These are phyloP conservation scores for Malus asiatica DNA, from an alignment of 306 rosid genomes.

Conservation along the genomic window DNA sequence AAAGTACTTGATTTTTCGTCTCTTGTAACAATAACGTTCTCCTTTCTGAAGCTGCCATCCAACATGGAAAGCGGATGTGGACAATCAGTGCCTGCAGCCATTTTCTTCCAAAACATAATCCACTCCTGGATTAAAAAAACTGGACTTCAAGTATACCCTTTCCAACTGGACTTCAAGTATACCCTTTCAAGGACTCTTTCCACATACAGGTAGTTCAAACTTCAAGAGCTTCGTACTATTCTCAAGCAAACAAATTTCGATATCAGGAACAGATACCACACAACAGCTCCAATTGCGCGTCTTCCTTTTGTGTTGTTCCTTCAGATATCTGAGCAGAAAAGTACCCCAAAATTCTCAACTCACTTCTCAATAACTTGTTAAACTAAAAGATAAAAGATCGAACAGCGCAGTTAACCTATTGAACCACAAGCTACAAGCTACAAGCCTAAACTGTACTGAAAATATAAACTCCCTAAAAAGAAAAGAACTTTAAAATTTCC, in stretches of 20 bases:
- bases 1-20: conserved; percentile 21
- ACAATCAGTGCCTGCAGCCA: conserved; percentile 34
- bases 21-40: conserved; percentile 16
- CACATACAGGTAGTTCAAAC: neutral
- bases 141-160: neutral
- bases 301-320: neutral
- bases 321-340: neutral
- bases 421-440: neutral
- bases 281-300: neutral
- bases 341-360: conserved; percentile 4
- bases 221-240: neutral
- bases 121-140: neutral
- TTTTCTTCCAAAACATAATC: conserved; percentile 25
- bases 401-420: neutral
- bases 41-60: conserved; percentile 25
- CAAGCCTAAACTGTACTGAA: neutral
- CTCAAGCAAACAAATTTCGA: neutral
- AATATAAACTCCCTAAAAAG: neutral
- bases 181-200: conserved; percentile 3
- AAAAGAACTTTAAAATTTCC: neutral
- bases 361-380: neutral
- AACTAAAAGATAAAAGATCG: conserved; percentile 7
- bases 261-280: neutral
- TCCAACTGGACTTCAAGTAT: neutral
- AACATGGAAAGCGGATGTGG: conserved; percentile 24